Evolutionary conservation across 2,329 filamentous ascomycete species (phyloP).

Genomic region (Colletotrichum phormii): DNA sequence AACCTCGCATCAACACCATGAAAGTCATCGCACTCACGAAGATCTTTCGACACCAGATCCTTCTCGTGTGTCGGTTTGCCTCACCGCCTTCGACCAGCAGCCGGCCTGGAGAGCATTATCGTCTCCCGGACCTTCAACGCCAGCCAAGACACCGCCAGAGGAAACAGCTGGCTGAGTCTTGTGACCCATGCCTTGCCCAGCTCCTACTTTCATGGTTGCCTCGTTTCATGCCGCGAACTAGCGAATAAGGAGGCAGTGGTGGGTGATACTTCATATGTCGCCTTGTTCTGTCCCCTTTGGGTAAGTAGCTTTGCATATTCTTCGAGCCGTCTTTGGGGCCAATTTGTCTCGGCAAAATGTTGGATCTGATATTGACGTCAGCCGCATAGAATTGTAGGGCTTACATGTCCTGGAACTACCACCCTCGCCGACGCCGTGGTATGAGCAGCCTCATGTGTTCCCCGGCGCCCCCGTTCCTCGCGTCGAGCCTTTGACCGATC

Average conservation of each 20-base stretch:
- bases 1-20: not conserved
- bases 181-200: conserved; percentile 12
- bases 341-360: not conserved
- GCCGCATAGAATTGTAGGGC: conserved; percentile 11
- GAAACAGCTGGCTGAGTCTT: conserved; percentile 12
- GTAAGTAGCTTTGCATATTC: conserved; percentile 5
- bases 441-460: not conserved
- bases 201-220: conserved; percentile 22
- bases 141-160: conserved; percentile 13
- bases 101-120: not conserved
- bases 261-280: conserved; percentile 37
- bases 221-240: conserved; percentile 32
- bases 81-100: conserved; percentile 17
- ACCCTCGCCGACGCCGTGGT: not conserved
- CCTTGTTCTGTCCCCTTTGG: conserved; percentile 29
- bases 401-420: not conserved
- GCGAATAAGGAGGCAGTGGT: conserved; percentile 22
- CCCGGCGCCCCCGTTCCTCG: not conserved
- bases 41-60: not conserved
- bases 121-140: not conserved
- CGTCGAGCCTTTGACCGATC: not conserved
- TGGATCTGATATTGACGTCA: conserved; percentile 23
- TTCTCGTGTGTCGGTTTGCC: not conserved
- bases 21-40: not conserved
- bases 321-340: not conserved